Evolutionary conservation across 371 early-diverging fungal genomes (phyloP).

Genomic region (Conidiobolus incongruus): DNA sequence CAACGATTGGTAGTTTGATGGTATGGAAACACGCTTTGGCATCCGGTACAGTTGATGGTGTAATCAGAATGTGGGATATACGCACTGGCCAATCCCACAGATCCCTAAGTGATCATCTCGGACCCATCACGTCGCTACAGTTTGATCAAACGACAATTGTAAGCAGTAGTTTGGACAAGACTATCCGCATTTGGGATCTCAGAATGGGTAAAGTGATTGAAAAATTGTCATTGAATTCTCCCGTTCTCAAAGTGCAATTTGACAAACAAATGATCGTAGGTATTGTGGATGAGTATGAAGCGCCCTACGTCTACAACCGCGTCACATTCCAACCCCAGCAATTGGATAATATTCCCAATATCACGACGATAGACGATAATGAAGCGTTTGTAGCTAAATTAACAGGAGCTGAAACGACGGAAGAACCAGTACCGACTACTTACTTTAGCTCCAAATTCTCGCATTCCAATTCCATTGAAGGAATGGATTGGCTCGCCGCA

Average conservation of each 20-base stretch:
- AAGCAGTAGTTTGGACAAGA: slow-evolving; percentile 56
- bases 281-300: slow-evolving; percentile 15
- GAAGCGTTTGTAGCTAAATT: background rate
- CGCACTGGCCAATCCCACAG: slow-evolving; percentile 24
- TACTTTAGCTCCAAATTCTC: too few species aligned
- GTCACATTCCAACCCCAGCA: slow-evolving; percentile 20
- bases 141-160: slow-evolving; percentile 60
- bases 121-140: slow-evolving; percentile 41
- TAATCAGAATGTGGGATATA: slow-evolving; percentile 67
- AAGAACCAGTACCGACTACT: too few species aligned
- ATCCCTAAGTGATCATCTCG: slow-evolving; percentile 40
- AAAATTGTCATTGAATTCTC: slow-evolving; percentile 21
- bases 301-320: slow-evolving; percentile 32
- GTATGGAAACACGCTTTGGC: slow-evolving; percentile 62
- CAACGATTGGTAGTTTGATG: slow-evolving; percentile 48
- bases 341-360: too few species aligned
- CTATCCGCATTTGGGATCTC: slow-evolving; percentile 65
- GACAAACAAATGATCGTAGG: slow-evolving; percentile 23
- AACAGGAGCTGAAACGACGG: too few species aligned
- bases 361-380: background rate
- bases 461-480: too few species aligned
- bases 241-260: slow-evolving; percentile 32
- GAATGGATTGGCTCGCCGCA: too few species aligned
- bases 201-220: slow-evolving; percentile 44
- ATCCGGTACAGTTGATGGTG: slow-evolving; percentile 68